These are phyloP conservation scores for Coemansia furcata DNA, from an alignment of 192 early-diverging fungal genomes.

Conservation along the genomic window DNA sequence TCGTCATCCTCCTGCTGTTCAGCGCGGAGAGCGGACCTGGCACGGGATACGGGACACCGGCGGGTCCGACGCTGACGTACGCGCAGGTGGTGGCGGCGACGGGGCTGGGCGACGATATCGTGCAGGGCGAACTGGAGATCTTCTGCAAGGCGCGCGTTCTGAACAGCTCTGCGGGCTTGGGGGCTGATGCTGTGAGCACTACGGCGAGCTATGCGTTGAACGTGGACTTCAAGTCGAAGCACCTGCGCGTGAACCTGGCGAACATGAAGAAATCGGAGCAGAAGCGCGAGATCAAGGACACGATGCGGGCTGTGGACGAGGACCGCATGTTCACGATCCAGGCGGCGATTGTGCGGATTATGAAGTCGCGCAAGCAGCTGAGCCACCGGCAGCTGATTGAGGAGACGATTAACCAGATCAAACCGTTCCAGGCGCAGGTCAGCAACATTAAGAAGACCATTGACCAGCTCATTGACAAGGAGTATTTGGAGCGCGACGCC, in stretches of 20 bases:
- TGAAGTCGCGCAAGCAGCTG: slow-evolving; percentile 95
- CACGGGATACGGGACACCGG: slow-evolving; percentile 57
- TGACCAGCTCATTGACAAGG: slow-evolving; percentile 87
- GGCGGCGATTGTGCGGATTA: slow-evolving; percentile 98
- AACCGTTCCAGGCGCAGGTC: slow-evolving; percentile 87
- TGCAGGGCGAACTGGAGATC: slow-evolving; percentile 67
- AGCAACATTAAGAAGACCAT: slow-evolving; percentile 96
- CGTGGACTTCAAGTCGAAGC: slow-evolving; percentile 81
- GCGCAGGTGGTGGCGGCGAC: slow-evolving; percentile 77
- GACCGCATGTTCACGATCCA: slow-evolving; percentile 93
- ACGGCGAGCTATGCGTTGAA: slow-evolving; percentile 71
- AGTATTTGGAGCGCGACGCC: slow-evolving; percentile 88
- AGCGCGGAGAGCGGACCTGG: slow-evolving; percentile 59
- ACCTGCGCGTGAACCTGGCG: slow-evolving; percentile 86
- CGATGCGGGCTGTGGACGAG: slow-evolving; percentile 87
- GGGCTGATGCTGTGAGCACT: slow-evolving; percentile 9
- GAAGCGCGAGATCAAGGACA: slow-evolving; percentile 88
- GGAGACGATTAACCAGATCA: slow-evolving; percentile 86
- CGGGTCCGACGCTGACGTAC: slow-evolving; percentile 55
- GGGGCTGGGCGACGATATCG: slow-evolving; percentile 63
- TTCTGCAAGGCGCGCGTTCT: slow-evolving; percentile 87
- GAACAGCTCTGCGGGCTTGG: slow-evolving; percentile 1
- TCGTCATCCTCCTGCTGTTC: slow-evolving; percentile 91
- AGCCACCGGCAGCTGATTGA: slow-evolving; percentile 81
- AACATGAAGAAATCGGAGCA: slow-evolving; percentile 81